Percentiles rank a stretch among this genome's conserved stretches.
phyloP scores from a whole-genome alignment of 495 filamentous ascomycete genomes.

The Podospora appendiculata region DNA sequence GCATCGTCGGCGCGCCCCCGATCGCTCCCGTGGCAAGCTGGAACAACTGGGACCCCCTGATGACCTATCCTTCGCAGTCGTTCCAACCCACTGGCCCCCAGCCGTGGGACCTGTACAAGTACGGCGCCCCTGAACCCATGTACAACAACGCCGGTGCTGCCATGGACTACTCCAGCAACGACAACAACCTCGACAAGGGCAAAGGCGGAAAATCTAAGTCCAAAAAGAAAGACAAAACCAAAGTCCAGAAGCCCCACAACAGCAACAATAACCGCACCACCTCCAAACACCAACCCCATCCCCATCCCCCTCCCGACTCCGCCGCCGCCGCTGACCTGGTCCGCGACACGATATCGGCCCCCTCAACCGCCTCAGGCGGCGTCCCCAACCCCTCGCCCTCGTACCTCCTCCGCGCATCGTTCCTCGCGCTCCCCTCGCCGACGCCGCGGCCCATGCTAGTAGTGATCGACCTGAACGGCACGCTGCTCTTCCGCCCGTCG shows the following conservation, averaged over 20 bases:
- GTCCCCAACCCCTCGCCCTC: conserved; percentile 33
- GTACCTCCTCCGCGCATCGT: conserved; percentile 30
- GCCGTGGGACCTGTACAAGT: too few species aligned
- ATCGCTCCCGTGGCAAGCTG: too few species aligned
- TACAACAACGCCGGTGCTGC: too few species aligned
- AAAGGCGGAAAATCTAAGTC: too few species aligned
- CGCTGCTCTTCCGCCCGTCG: conserved; percentile 63
- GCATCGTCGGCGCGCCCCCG: too few species aligned
- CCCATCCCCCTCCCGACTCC: not conserved
- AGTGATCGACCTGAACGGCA: conserved; percentile 90
- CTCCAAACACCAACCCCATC: not conserved
- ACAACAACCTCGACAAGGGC: too few species aligned
- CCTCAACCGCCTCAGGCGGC: conserved; percentile 39
- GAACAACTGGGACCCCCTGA: too few species aligned
- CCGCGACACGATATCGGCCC: conserved; percentile 18
- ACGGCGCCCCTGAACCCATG: too few species aligned
- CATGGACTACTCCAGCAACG: too few species aligned
- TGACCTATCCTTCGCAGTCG: too few species aligned
- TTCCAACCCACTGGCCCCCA: too few species aligned
- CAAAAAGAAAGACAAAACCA: not conserved
- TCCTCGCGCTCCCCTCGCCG: conserved; percentile 11
- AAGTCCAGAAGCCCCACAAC: not conserved
- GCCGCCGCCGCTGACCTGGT: not conserved
- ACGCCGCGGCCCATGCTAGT: conserved; percentile 52
- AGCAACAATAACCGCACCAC: not conserved